Base-by-base conservation (phyloP, 805 yeast species). In the Sugiyamaella marilandica region DNA sequence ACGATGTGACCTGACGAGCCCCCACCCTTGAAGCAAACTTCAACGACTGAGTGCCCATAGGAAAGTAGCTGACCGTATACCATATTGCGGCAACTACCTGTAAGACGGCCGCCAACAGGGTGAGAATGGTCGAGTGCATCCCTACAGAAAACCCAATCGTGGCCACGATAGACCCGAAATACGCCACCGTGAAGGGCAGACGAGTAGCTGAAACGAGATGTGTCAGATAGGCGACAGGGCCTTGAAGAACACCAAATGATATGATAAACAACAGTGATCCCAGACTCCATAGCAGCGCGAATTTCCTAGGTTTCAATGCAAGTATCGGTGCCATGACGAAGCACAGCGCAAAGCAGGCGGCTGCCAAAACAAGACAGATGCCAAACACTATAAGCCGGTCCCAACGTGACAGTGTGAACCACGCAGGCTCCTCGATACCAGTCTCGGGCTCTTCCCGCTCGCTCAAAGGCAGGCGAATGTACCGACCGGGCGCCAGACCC, bases 11-110 rank as follows among this genome's bases (percentile, higher is more conserved):
- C 52, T 80, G 82, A 52, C 79, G 74, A 5, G 79, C 68, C 5
- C 85, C 89, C 5, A 83, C 71, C 19, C 80, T 70, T 13, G 81
- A 73, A 1, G 84, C 76, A 67, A 82, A 73, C 55, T 78, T 70
- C 47, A 84, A 62, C 1, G 95, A 85, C 55, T 86, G 85, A 1
- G 92, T 87, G 10, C 99, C 99, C 72, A 91, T 86, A 11, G 99
- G 99, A 77, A 94, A 92, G 69, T 94, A 94, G 62, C 96, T 87
- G 41, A 92, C 76, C 0, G 94, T 84, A 67, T 94, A 94, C 75
- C 91, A 91, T 4, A 89, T 62, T n/a, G 94, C 90, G 1, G 97
- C 92, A 52, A 94, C 69, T 8, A 91, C 73, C 68, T 94, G 97
- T 10, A 87, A 68, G 1, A 85, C 68, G 41, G 94, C 85, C 32